Base-by-base conservation (phyloP, 305 asterid genomes). In the Solanum hybrid region DNA sequence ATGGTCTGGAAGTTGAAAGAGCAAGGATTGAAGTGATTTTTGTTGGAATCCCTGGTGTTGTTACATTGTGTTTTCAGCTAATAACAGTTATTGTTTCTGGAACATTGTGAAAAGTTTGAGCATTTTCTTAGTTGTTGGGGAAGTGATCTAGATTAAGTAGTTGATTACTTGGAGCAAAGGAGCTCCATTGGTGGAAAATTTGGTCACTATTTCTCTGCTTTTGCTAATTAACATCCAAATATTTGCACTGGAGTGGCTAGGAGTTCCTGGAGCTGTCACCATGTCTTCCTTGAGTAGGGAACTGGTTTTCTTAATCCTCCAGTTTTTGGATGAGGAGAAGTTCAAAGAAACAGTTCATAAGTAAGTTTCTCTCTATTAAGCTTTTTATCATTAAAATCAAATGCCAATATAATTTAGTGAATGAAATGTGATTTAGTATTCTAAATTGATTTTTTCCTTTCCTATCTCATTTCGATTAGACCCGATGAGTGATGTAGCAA, bases 201-300 rank as follows among this genome's bases (percentile, higher is more conserved):
- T 27, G 68, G 84, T 45, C 29, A 32, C 38, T 75, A 33, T 51
- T 78, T 26, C 57, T 79, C 27, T 91, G 86, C 83, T 88, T 89
- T 91, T 86, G 31, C 76, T 84, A 94, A 93, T 91, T 89, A 90
- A 86, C 90, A 83, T 79, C 91, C 90, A 89, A 94, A 89, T 88
- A 93, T 93, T 96, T 94, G 98, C 96, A 41, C 98, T 96, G 98
- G 98, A 96, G 97, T 96, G 96, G 96, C 91, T 96, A 92, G 99
- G 98, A 92, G 91, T 92, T 79, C 95, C 98, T 76, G 98, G 98
- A 89, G 95, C 95, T 91, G 96, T 93, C 92, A 93, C 97, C 89
- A 97, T 96, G 99, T 94, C 99, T 92, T 96, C 99, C 92, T 94
- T 97, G 94, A 96, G 99, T 93, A 95, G 99, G 92, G 99, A 97